These are phyloP conservation scores for Chalciporus pseudorubinellus DNA, from an alignment of 768 basidiomycete species.

Conservation along the genomic window DNA sequence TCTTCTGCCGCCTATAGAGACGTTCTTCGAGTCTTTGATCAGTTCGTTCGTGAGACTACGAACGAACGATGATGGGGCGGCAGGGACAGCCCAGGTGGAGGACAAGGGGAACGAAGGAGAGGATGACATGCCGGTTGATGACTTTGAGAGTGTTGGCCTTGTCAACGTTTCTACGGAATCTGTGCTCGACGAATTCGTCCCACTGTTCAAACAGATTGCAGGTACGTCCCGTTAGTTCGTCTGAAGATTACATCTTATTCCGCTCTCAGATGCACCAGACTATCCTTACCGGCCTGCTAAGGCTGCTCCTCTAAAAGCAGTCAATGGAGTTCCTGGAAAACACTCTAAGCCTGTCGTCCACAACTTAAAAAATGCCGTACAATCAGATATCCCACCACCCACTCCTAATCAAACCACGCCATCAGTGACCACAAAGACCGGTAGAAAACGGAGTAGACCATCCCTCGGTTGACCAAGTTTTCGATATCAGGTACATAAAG, in stretches of 20 bases:
- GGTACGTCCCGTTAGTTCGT: conserved; percentile 31
- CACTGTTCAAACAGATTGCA: conserved; percentile 57
- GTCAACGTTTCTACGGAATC: conserved; percentile 40
- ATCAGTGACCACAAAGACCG: conserved; percentile 19
- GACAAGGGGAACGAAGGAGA: conserved; percentile 35
- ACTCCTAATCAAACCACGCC: conserved; percentile 14
- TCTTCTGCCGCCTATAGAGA: conserved; percentile 70
- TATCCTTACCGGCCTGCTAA: conserved; percentile 23
- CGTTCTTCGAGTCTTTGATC: conserved; percentile 66
- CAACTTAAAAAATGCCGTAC: conserved; percentile 19
- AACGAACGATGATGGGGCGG: conserved; percentile 18
- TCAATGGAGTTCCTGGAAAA: conserved; percentile 15
- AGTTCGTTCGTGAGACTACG: conserved; percentile 43
- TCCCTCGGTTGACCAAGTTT: conserved; percentile 25
- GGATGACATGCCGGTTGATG: conserved; percentile 44
- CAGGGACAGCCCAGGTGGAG: conserved; percentile 11
- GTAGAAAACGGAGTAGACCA: conserved; percentile 34
- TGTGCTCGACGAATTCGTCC: conserved; percentile 59
- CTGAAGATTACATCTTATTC: conserved; percentile 4
- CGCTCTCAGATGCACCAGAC: conserved; percentile 17
- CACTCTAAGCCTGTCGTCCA: conserved; percentile 12
- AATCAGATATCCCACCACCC: conserved; percentile 11
- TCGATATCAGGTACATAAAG: conserved; percentile 14
- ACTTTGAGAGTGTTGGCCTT: conserved; percentile 14
- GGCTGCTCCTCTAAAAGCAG: conserved; percentile 7